phyloP scores from a whole-genome alignment of 164 flowering plant genomes.

The Vitis labrusca region DNA sequence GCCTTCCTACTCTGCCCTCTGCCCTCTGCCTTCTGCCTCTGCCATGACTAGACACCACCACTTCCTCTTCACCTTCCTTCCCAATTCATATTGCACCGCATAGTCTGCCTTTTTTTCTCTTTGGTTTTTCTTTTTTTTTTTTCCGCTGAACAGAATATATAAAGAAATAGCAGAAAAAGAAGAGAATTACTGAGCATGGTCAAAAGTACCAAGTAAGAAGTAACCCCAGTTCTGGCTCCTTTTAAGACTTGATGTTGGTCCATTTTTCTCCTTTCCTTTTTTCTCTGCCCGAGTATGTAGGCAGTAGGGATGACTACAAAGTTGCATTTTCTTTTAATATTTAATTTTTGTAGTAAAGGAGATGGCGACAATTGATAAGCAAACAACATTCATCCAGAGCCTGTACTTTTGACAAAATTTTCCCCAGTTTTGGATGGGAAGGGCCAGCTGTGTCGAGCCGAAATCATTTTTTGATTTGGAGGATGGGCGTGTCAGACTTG shows the following conservation, averaged over 20 bases:
- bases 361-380: conserved; percentile 7
- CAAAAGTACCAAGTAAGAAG: conserved; percentile 22
- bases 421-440: too few relatives aligned
- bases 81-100: background rate
- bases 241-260: conserved; percentile 24
- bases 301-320: background rate
- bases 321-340: too few relatives aligned
- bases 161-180: background rate
- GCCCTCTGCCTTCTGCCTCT: background rate
- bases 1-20: background rate
- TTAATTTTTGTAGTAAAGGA: background rate
- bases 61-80: conserved; percentile 1
- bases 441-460: too few relatives aligned
- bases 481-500: too few relatives aligned
- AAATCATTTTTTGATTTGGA: too few relatives aligned
- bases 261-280: conserved; percentile 23
- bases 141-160: background rate
- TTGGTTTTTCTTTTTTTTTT: background rate
- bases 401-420: too few relatives aligned
- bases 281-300: conserved; percentile 23
- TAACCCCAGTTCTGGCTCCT: conserved; percentile 20
- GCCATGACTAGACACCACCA: conserved; percentile 23
- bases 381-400: background rate
- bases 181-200: conserved; percentile 10
- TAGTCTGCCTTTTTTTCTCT: background rate